Percentiles rank a stretch among this genome's conserved stretches.
Conservation (phyloP, 179 eudicot species). For the Gypsophila paniculata region DNA sequence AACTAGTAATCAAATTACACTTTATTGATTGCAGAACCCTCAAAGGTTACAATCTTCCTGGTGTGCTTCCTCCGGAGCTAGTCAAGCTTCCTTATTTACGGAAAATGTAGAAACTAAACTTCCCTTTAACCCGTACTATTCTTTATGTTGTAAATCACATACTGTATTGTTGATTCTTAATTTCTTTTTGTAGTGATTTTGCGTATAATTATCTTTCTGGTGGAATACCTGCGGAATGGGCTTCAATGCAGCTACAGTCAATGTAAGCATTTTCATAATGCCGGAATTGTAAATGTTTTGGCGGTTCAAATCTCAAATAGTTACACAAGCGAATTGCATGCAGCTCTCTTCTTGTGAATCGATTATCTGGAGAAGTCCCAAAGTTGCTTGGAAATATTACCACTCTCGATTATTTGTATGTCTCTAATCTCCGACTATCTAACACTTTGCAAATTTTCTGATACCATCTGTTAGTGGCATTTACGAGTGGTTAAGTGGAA, state of each 20-base stretch:
- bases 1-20: not conserved
- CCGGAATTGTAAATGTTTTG: constrained; percentile 7
- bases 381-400: constrained; percentile 31
- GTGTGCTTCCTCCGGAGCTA: constrained; percentile 54
- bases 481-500: not conserved
- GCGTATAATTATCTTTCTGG: constrained; percentile 71
- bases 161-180: not conserved
- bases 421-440: constrained; percentile 19
- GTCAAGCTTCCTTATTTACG: constrained; percentile 56
- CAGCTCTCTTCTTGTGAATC: constrained; percentile 38
- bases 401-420: constrained; percentile 36
- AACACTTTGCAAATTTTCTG: constrained; percentile 1
- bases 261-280: constrained; percentile 38
- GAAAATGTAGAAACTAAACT: constrained; percentile 39
- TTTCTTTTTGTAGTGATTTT: constrained; percentile 48
- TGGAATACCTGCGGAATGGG: constrained; percentile 68
- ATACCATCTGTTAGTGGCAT: not conserved
- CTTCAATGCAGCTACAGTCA: constrained; percentile 42
- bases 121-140: not conserved
- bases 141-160: not conserved
- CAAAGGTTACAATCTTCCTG: constrained; percentile 60
- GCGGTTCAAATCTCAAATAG: constrained; percentile 16
- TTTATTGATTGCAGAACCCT: constrained; percentile 44
- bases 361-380: constrained; percentile 40
- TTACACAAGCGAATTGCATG: constrained; percentile 25